Base-by-base conservation (phyloP, 2,329 filamentous ascomycete species). In the Aspergillus puulaauensis region DNA sequence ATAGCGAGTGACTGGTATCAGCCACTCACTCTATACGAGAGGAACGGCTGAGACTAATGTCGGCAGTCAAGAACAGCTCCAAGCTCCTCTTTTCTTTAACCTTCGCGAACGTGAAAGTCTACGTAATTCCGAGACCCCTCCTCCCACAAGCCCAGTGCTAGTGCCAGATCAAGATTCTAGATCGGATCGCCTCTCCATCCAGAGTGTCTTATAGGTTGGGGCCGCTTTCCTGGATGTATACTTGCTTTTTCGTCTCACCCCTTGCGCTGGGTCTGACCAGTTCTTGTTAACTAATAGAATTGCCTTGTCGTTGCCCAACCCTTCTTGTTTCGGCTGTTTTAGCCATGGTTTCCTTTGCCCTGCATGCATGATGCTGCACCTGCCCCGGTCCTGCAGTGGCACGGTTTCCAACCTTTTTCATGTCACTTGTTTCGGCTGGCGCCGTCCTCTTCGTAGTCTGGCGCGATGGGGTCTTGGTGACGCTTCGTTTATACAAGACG, bases 211-310 rank as follows among this genome's bases (percentile, higher is more conserved):
- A 31, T 31, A 31, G 27, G 27, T 9, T 11, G 27, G 9, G 27
- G 8, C 27, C 9, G 27, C 27, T 31, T 9, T 9, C 9, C 9
- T 31, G 27, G 27, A 31, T 31, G 27, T 31, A 31, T 31, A 31
- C 27, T 51, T 51, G 48, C 48, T 51, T 51, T 51, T 51, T 40
- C 31, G n/a, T 23, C 21, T 27, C 21, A 14, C 14, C 15, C 35
- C 35, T 21, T 40, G 27, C 27, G 27, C 48, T 40, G 41, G 11
- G 27, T 39, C 46, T 35, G 33, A 17, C 44, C 23, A 21, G 48
- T 51, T 41, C 48, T 21, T 40, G 35, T 51, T 51, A 51, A 41
- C 48, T 51, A 51, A 51, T 51, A 24, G 37, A 51, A 40, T 51
- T 41, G 27, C 21, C 47, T 23, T 35, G 4, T 51, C 35, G 21